phyloP scores from a whole-genome alignment of 257 asterid species.

The Przewalskia tangutica region DNA sequence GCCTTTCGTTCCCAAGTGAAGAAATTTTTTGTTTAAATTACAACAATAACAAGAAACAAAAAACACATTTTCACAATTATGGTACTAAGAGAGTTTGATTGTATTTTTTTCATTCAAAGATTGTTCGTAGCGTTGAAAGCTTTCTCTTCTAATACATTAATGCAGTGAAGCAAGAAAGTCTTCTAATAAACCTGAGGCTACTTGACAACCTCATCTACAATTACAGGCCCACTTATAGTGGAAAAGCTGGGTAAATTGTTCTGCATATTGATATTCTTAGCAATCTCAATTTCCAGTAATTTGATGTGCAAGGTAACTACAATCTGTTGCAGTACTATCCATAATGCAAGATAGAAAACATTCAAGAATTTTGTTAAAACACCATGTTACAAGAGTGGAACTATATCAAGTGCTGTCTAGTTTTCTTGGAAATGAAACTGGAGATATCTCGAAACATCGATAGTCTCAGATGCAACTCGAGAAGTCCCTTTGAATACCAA shows the following conservation, averaged over 20 bases:
- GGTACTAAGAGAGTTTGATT: too few species aligned
- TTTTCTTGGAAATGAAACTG: not conserved
- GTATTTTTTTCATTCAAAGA: not conserved
- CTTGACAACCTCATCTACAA: conserved; percentile 85
- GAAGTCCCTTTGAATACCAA: not conserved
- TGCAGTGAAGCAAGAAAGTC: conserved; percentile 90
- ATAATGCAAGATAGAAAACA: not conserved
- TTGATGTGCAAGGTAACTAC: not conserved
- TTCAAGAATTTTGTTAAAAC: not conserved
- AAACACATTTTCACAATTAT: too few species aligned
- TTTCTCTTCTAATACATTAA: not conserved
- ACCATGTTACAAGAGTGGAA: not conserved
- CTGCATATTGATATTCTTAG: not conserved
- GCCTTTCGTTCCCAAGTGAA: not conserved
- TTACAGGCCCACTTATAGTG: conserved; percentile 73
- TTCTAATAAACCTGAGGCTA: conserved; percentile 51
- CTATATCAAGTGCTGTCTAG: not conserved
- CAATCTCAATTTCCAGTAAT: not conserved
- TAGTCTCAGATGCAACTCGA: too few species aligned
- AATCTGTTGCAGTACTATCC: not conserved
- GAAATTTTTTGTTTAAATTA: too few species aligned
- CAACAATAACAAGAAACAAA: not conserved
- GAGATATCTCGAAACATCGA: not conserved
- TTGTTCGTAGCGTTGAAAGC: not conserved
- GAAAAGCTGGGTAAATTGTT: conserved; percentile 67